Base-by-base conservation (phyloP, 305 asterid species). In the Fraxinus baroniana region DNA sequence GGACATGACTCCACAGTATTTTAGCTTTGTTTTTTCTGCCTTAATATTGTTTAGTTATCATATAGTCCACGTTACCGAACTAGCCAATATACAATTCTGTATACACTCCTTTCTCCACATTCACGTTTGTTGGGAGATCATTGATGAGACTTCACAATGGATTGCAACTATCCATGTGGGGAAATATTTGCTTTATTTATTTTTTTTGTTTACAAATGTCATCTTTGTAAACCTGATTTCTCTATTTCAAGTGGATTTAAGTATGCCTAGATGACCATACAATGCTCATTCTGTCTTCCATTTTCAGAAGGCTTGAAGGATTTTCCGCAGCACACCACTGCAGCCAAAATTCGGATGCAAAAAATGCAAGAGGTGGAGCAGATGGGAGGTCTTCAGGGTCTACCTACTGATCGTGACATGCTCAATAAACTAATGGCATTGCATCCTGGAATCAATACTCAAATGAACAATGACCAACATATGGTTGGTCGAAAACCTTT, bases 241-340 rank as follows among this genome's bases (percentile, higher is more conserved):
- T 33, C 41, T 36, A 24, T 60, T 28, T 26, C 77, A 64, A 66
- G 72, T 55, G 72, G 26, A 6, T 78, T 2, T 15, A 46, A 30
- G 12, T 15, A 62, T 81, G 76, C 24, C 28, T 71, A 2, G 32
- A 7, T 24, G n/a, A 33, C 22, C 26, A n/a, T 39, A 49, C 73
- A 32, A 52, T 81, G 64, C 76, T 78, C 37, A 28, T 20, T 7
- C 20, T 6, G 32, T 77, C 46, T 20, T 83, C 22, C 22, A 60
- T 70, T 83, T 68, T 89, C 95, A 96, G 99, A 96, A 88, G 97
- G 94, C 79, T 90, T 96, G 89, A 93, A 94, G 81, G 91, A 28
- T 75, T 89, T 86, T 46, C 95, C 97, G 0, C 91, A 93, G 26
- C 90, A 86, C 30, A 64, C 66, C 66, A 55, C 66, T 55, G 66